Base-by-base conservation (phyloP, 2,329 filamentous ascomycete species). In the Hymenoscyphus albidus region DNA sequence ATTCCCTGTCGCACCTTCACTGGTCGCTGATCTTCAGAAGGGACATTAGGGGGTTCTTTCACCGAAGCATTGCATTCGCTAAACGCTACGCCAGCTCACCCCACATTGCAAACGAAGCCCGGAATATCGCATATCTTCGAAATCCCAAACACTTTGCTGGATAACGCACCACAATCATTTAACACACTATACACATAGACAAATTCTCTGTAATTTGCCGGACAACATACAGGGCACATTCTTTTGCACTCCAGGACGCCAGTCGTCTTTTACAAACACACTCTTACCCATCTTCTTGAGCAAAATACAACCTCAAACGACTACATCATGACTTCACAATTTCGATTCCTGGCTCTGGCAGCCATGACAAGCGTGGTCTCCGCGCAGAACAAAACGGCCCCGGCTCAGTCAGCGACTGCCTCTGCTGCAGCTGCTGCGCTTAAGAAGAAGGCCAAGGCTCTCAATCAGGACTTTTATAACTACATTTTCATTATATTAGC, bases 401-500 rank as follows among this genome's bases (percentile, higher is more conserved):
- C 61, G 55, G 51, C 56, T 7, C 55, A 67, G 5, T 61, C 63
- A 32, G 66, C 67, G 10, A 59, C 64, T 7, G 65, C 68, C 4
- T 68, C 70, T 7, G 51, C 62, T 12, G 61, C 64, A 14, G 31
- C 61, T 35, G 55, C 42, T 12, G 58, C n/a, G 2, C n/a, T n/a
- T 7, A 39, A 27, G 35, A 62, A 61, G 22, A 70, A 74, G 22
- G 74, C 75, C 6, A 61, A 54, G 9, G 60, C 61, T 1, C 65
- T 72, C 10, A 86, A 89, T 70, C 77, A 83, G 69, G 78, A 82
- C 55, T 80, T 91, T 51, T 82, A 83, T 44, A 79, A 84, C 64
- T 88, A 88, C 74, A 80, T 88, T 55, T 79, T 89, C 68, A 78
- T 87, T 69, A 81, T 89, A 35, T 87, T 90, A 76, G 85, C 85